A percentile compares a stretch with the other conserved stretches of the same genome.
These are phyloP conservation scores for Eucalyptus coolabah DNA, from an alignment of 345 rosid species.

Conservation along the genomic window DNA sequence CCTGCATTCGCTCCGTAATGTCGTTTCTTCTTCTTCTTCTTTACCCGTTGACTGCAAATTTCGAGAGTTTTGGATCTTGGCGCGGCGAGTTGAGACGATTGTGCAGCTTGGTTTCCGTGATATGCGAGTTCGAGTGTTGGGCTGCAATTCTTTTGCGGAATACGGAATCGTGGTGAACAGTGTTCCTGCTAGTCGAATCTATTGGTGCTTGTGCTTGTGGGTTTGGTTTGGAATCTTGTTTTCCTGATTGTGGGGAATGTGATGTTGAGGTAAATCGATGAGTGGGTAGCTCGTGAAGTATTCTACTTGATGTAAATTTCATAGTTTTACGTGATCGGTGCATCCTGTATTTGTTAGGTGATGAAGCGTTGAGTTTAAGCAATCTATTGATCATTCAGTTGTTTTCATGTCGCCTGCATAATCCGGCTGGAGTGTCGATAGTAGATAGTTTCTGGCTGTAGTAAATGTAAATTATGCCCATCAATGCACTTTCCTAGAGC, in stretches of 20 bases:
- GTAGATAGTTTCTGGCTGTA: not conserved
- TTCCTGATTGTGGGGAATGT: not conserved
- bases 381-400: not conserved
- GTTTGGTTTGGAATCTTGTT: not conserved
- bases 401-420: not conserved
- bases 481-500: not conserved
- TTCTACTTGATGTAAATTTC: not conserved
- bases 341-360: not conserved
- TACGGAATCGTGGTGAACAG: not conserved
- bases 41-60: not conserved
- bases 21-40: not conserved
- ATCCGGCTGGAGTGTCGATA: not conserved
- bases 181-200: not conserved
- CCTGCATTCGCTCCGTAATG: not conserved
- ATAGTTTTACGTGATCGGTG: not conserved
- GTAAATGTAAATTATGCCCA: not conserved
- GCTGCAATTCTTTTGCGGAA: not conserved
- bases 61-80: not conserved
- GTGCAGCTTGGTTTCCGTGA: not conserved
- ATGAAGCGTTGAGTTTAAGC: not conserved
- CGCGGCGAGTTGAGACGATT: not conserved
- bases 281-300: not conserved
- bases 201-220: not conserved
- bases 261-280: not conserved
- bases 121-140: not conserved